Evolutionary conservation across 176 grass and related monocot genomes (phyloP).

Genomic region (Elaeis guineensis): DNA sequence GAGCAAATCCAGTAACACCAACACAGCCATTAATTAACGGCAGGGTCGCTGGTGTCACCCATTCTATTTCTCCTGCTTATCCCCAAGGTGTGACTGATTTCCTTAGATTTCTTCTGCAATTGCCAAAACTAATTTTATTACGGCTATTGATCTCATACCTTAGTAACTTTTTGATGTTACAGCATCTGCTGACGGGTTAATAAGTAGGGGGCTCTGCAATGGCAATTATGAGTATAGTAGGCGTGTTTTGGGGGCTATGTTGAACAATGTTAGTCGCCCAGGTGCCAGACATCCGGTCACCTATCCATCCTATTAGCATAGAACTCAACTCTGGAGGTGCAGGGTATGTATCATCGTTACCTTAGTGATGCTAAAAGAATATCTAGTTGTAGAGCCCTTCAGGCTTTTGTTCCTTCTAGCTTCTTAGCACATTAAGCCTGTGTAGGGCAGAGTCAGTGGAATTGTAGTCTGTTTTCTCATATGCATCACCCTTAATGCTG

Average conservation of each 20-base stretch:
- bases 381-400: no score
- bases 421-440: no score
- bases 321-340: not conserved
- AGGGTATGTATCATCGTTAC: no score
- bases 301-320: conserved; percentile 36
- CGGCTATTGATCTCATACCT: conserved; percentile 16
- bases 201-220: conserved; percentile 38
- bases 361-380: no score
- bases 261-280: conserved; percentile 48
- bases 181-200: conserved; percentile 45
- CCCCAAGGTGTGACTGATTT: conserved; percentile 34
- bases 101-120: conserved; percentile 16
- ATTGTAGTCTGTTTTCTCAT: no score
- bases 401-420: no score
- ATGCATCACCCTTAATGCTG: no score
- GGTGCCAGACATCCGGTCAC: conserved; percentile 33
- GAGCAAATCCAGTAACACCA: not conserved
- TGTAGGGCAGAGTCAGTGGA: no score
- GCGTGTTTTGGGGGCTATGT: conserved; percentile 59
- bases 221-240: conserved; percentile 71
- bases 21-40: conserved; percentile 23
- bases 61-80: conserved; percentile 33
- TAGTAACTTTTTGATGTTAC: conserved; percentile 28
- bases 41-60: conserved; percentile 23
- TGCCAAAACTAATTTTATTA: conserved; percentile 4